Conservation (phyloP, 768 basidiomycete genomes). For the Hericium rajendrae region DNA sequence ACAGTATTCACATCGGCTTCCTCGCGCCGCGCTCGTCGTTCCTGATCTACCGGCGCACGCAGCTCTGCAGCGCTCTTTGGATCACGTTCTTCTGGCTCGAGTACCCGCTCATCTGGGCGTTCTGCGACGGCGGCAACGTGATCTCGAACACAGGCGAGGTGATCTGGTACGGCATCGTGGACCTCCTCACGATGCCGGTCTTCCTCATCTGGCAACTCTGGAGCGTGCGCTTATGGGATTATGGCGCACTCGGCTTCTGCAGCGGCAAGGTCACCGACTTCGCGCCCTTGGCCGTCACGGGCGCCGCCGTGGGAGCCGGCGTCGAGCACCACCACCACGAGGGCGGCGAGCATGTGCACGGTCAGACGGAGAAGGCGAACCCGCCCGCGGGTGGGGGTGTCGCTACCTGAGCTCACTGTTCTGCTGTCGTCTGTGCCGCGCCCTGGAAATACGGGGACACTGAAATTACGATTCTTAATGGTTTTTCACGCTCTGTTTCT, state of each 20-base stretch:
- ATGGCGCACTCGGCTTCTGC: not conserved
- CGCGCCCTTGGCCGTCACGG: not conserved
- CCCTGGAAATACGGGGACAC: no score
- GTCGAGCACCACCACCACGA: no score
- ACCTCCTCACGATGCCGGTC: slow-evolving; percentile 28
- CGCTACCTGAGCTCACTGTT: no score
- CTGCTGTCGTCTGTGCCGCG: no score
- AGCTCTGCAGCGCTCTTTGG: slow-evolving; percentile 28
- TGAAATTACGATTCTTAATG: no score
- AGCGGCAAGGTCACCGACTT: not conserved
- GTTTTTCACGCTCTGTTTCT: no score
- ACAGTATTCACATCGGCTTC: slow-evolving; percentile 23
- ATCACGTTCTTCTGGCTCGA: slow-evolving; percentile 46
- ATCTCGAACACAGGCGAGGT: slow-evolving; percentile 44
- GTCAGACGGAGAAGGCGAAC: no score
- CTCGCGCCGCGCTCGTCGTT: slow-evolving; percentile 14
- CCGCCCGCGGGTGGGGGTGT: no score
- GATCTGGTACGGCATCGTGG: slow-evolving; percentile 44
- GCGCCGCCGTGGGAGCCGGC: no score
- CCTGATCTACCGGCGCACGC: slow-evolving; percentile 21
- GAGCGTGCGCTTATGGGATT: not conserved
- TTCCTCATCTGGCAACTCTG: slow-evolving; percentile 15
- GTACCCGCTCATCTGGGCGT: slow-evolving; percentile 52
- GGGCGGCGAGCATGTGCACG: no score
- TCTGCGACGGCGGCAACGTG: slow-evolving; percentile 41